Evolutionary conservation across 805 yeast species (phyloP).

Genomic region (Saturnispora zaruensis): DNA sequence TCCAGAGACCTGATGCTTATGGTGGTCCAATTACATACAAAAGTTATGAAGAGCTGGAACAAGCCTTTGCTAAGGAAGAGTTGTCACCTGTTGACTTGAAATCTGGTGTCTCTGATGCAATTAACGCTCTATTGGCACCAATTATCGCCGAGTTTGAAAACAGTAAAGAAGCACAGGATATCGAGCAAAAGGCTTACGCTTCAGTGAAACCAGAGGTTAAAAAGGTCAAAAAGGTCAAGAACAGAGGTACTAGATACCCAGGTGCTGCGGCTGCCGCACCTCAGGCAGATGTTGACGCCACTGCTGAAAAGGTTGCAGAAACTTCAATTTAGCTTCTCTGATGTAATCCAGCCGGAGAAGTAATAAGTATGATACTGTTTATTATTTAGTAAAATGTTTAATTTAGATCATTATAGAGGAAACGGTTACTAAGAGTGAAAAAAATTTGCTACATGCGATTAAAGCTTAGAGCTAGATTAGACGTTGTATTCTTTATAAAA

Average conservation of each 20-base stretch:
- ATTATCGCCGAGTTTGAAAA: constrained; percentile 59
- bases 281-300: constrained; percentile 27
- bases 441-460: not conserved
- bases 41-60: constrained; percentile 58
- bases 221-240: constrained; percentile 68
- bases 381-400: not conserved
- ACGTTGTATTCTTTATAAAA: not conserved
- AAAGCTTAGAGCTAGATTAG: not conserved
- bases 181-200: constrained; percentile 78
- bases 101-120: constrained; percentile 80
- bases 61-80: constrained; percentile 63
- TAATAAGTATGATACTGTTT: not conserved
- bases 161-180: constrained; percentile 65
- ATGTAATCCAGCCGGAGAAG: not conserved
- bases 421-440: not conserved
- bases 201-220: constrained; percentile 51
- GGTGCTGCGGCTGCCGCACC: constrained; percentile 37
- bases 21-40: constrained; percentile 84
- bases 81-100: constrained; percentile 92
- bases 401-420: not conserved
- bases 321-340: constrained; percentile 26
- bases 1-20: constrained; percentile 91
- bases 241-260: constrained; percentile 87
- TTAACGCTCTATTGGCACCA: constrained; percentile 75
- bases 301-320: constrained; percentile 32